Evolutionary conservation across 1,284 basidiomycete genomes (phyloP).

Genomic region (Inonotus hispidus): DNA sequence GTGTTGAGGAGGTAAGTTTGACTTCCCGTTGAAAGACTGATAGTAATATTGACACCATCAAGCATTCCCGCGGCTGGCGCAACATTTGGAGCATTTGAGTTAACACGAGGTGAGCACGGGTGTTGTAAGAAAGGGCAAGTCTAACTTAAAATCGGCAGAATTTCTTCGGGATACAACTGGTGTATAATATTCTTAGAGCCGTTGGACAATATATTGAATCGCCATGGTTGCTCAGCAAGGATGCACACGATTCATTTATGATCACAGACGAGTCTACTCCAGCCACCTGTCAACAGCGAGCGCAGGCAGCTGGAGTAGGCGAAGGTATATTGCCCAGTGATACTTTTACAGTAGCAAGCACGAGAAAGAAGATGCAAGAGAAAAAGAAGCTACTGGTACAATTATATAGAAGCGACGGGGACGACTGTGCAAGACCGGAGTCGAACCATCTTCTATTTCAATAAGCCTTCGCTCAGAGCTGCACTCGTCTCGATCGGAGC

Average conservation of each 20-base stretch:
- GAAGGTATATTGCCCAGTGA: not conserved
- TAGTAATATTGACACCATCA: not conserved
- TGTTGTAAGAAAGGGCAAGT: conserved; percentile 2
- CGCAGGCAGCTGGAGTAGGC: not conserved
- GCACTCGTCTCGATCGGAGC: too few relatives aligned
- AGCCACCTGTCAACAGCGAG: not conserved
- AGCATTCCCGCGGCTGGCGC: conserved; percentile 88
- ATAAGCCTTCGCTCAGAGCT: too few relatives aligned
- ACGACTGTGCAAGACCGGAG: too few relatives aligned
- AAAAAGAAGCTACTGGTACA: not conserved
- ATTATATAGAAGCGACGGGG: too few relatives aligned
- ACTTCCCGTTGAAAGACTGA: conserved; percentile 13
- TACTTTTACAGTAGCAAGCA: not conserved
- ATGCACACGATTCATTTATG: not conserved
- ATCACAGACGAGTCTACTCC: not conserved
- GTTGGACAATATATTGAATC: not conserved
- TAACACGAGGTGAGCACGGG: conserved; percentile 59
- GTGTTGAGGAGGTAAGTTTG: conserved; percentile 55
- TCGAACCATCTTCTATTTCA: too few relatives aligned
- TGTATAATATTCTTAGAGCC: conserved; percentile 18
- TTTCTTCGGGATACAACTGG: conserved; percentile 26
- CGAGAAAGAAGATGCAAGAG: not conserved
- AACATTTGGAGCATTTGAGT: conserved; percentile 90
- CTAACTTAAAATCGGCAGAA: conserved; percentile 21
- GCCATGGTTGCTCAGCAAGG: not conserved